Evolutionary conservation across 805 yeast species (phyloP).

Genomic region (Lachancea cidri): DNA sequence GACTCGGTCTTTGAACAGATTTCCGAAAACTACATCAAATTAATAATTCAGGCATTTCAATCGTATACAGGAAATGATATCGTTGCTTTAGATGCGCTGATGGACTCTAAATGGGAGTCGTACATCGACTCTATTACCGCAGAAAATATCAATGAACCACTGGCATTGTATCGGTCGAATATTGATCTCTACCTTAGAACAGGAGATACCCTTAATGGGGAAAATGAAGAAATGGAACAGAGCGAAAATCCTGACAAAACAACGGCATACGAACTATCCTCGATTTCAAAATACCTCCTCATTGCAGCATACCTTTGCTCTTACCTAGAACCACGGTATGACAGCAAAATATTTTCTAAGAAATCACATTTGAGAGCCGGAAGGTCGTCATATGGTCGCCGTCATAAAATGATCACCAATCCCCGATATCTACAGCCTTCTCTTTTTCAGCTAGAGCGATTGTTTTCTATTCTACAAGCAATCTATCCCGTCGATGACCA

Average conservation of each 20-base stretch:
- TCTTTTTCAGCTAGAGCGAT: conserved; percentile 69
- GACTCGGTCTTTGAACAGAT: conserved; percentile 10
- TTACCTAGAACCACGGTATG: conserved; percentile 63
- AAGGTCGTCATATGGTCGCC: conserved; percentile 37
- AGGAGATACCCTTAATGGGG: conserved; percentile 29
- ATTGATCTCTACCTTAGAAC: conserved; percentile 28
- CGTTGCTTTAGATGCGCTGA: conserved; percentile 23
- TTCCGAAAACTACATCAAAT: conserved; percentile 21
- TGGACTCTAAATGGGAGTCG: conserved; percentile 29
- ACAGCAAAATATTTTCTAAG: conserved; percentile 63
- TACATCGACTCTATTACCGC: conserved; percentile 18
- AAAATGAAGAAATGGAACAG: conserved; percentile 10
- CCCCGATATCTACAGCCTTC: conserved; percentile 65
- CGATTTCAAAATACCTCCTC: conserved; percentile 61
- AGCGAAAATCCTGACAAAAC: conserved; percentile 6
- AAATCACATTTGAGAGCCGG: conserved; percentile 40
- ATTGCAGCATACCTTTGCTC: conserved; percentile 84
- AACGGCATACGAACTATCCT: conserved; percentile 46
- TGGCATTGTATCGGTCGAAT: conserved; percentile 30
- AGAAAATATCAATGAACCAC: conserved; percentile 21
- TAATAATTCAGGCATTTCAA: conserved; percentile 29
- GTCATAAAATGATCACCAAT: conserved; percentile 46
- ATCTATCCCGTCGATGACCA: conserved; percentile 45
- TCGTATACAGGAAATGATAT: conserved; percentile 32
- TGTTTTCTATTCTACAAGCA: conserved; percentile 74